Conservation (phyloP, 495 filamentous ascomycete genomes). For the Xylaria telfairii region DNA sequence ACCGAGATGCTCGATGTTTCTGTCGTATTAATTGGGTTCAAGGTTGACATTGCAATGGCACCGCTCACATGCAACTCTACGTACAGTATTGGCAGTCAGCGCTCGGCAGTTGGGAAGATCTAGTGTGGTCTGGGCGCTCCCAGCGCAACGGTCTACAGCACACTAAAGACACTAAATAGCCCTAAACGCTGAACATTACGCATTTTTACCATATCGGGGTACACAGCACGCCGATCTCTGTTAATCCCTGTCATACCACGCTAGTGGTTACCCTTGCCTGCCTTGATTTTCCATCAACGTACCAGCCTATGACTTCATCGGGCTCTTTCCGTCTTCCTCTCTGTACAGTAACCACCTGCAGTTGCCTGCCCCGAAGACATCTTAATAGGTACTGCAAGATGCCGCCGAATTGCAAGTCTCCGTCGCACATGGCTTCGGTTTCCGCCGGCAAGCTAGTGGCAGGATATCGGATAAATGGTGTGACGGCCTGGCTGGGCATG, state of each 20-base stretch:
- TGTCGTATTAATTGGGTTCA: not conserved
- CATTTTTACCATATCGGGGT: not conserved
- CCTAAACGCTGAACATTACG: not conserved
- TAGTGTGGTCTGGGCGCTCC: not conserved
- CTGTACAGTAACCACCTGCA: too few relatives aligned
- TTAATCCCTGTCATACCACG: constrained; percentile 9
- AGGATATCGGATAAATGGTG: not conserved
- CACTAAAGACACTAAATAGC: not conserved
- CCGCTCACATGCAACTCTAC: not conserved
- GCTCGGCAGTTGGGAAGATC: constrained; percentile 11
- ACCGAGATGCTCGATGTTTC: not conserved
- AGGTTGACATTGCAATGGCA: not conserved
- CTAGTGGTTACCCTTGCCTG: constrained; percentile 8
- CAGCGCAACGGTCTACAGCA: not conserved
- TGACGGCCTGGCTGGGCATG: not conserved
- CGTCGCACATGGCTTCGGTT: not conserved
- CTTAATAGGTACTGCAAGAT: not conserved
- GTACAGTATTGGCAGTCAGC: not conserved
- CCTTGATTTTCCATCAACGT: constrained; percentile 13
- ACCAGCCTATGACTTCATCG: constrained; percentile 14
- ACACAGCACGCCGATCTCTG: not conserved
- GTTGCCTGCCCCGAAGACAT: not conserved
- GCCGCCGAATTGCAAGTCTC: not conserved
- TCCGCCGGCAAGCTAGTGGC: not conserved
- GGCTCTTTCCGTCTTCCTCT: not conserved